phyloP scores from a whole-genome alignment of 306 rosid species.

The Cucurbita maxima region DNA sequence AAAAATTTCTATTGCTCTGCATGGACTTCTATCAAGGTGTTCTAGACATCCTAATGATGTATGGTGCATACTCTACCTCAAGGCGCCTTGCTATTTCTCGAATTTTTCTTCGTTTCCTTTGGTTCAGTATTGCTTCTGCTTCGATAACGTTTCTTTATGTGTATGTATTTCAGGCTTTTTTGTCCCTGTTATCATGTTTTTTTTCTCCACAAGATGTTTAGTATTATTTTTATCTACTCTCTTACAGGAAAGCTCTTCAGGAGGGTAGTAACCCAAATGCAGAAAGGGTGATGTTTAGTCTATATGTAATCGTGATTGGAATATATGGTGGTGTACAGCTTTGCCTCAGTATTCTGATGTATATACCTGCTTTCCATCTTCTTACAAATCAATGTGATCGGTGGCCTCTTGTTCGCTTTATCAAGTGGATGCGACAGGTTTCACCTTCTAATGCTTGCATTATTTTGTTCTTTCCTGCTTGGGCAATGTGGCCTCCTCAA shows the following conservation, averaged over 20 bases:
- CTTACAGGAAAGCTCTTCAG: slow-evolving; percentile 66
- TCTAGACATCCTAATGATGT: slow-evolving; percentile 84
- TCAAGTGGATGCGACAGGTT: slow-evolving; percentile 98
- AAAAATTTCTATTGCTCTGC: not conserved
- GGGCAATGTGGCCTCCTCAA: not conserved
- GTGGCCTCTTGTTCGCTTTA: slow-evolving; percentile 69
- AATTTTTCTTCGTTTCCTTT: slow-evolving; percentile 69
- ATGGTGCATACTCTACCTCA: slow-evolving; percentile 83
- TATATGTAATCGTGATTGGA: slow-evolving; percentile 55
- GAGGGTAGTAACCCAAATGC: slow-evolving; percentile 49
- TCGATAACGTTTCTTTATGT: slow-evolving; percentile 59
- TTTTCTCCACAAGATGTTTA: not conserved
- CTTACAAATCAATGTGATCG: slow-evolving; percentile 75
- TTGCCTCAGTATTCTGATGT: slow-evolving; percentile 69
- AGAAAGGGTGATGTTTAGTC: slow-evolving; percentile 30
- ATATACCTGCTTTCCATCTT: slow-evolving; percentile 74
- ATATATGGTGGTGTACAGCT: slow-evolving; percentile 79
- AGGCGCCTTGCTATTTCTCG: slow-evolving; percentile 60
- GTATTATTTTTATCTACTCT: slow-evolving; percentile 13
- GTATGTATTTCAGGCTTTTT: slow-evolving; percentile 27
- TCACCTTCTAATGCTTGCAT: not conserved
- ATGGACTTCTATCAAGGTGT: slow-evolving; percentile 40
- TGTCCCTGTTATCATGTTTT: slow-evolving; percentile 1
- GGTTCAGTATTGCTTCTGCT: slow-evolving; percentile 71
- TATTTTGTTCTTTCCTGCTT: not conserved